Evolutionary conservation across 2,329 filamentous ascomycete genomes (phyloP).

Genomic region (Whalleya microplaca): DNA sequence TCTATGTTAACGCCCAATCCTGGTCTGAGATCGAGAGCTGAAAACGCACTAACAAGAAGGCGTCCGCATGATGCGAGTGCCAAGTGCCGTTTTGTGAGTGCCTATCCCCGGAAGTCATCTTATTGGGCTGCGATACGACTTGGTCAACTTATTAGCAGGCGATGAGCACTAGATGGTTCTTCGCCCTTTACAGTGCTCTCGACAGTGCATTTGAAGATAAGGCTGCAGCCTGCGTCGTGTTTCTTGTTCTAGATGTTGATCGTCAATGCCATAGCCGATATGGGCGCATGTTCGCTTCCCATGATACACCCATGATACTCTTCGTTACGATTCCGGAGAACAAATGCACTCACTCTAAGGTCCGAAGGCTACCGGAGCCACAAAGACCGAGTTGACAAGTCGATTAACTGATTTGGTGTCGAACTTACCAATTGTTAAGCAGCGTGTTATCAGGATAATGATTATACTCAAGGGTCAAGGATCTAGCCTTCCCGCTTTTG

Average conservation of each 20-base stretch:
- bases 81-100: neutral
- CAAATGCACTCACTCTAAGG: slow-evolving; percentile 7
- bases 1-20: neutral
- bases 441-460: too few species aligned
- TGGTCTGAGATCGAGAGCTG: neutral
- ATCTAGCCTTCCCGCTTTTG: neutral
- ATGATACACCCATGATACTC: too few species aligned
- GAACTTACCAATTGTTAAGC: too few species aligned
- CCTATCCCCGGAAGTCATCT: neutral
- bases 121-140: neutral
- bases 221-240: slow-evolving; percentile 11
- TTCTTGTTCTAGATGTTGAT: slow-evolving; percentile 16
- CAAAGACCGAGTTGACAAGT: slow-evolving; percentile 17
- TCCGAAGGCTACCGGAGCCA: slow-evolving; percentile 12
- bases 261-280: slow-evolving; percentile 14
- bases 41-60: neutral
- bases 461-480: too few species aligned
- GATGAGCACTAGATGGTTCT: slow-evolving; percentile 1
- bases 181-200: neutral
- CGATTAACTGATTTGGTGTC: too few species aligned
- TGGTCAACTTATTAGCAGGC: neutral
- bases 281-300: neutral
- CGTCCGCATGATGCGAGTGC: neutral
- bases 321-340: neutral
- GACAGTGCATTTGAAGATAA: slow-evolving; percentile 9